phyloP scores from a whole-genome alignment of 1,284 basidiomycete species.

The Singerocomus inundabilis region DNA sequence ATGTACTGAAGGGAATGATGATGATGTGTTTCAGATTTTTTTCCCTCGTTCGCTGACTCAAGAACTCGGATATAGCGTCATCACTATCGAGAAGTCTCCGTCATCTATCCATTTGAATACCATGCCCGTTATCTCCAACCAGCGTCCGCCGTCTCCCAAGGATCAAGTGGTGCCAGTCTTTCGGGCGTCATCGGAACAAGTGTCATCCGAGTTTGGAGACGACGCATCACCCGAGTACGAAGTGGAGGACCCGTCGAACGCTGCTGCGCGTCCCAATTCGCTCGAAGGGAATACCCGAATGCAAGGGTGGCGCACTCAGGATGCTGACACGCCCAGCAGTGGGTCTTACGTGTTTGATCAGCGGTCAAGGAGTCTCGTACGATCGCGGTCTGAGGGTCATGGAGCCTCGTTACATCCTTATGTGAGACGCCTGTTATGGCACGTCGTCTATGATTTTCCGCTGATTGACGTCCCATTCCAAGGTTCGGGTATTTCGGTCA shows the following conservation, averaged over 20 bases:
- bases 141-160: constrained; percentile 24
- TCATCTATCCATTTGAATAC: constrained; percentile 14
- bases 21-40: constrained; percentile 50
- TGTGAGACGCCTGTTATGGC: constrained; percentile 17
- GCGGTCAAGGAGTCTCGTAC: constrained; percentile 29
- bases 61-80: constrained; percentile 57
- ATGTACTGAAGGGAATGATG: not conserved
- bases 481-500: constrained; percentile 33
- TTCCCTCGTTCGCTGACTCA: constrained; percentile 68
- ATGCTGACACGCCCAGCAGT: constrained; percentile 15
- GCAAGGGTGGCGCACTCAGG: constrained; percentile 21
- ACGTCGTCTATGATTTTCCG: not conserved
- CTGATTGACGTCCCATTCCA: constrained; percentile 14
- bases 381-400: constrained; percentile 33
- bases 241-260: constrained; percentile 21
- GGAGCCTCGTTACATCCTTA: constrained; percentile 29
- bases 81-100: constrained; percentile 21
- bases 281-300: constrained; percentile 28
- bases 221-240: constrained; percentile 35
- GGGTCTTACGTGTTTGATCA: constrained; percentile 32
- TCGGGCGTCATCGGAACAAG: constrained; percentile 15
- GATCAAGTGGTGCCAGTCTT: constrained; percentile 14
- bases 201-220: constrained; percentile 26
- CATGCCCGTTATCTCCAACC: constrained; percentile 1
- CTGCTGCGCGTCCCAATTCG: constrained; percentile 15